Base-by-base conservation (phyloP, 805 yeast genomes). In the Wickerhamiella bombiphila region DNA sequence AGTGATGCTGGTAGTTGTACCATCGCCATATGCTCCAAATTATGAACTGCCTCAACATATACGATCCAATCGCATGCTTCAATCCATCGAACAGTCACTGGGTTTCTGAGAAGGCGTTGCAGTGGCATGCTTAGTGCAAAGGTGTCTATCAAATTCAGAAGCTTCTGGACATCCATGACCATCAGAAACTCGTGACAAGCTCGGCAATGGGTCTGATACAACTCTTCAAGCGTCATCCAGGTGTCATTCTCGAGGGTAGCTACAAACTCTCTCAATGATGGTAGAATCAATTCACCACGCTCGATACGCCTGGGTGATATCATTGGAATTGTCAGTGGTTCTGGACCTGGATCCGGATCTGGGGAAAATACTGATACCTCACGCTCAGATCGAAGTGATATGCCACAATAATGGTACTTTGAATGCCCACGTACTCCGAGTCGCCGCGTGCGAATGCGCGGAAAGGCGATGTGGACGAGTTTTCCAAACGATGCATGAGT, bases 341-440 rank as follows among this genome's bases (percentile, higher is more conserved):
- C 18, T 9, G 9, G 32, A n/a, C 15, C n/a, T 9, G 18, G 15
- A n/a, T 13, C n/a, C 6, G 5, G n/a, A 4, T 35, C 13, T 18
- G 18, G 15, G 19, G 9, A n/a, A 18, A 19, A 22, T 33, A 28
- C 36, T 33, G 29, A 9, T 14, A 5, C 14, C 14, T 5, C 19
- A n/a, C 22, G n/a, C 19, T n/a, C 4, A 21, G 13, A 20, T 9
- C 26, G 26, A 9, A 24, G 13, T 9, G 26, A 24, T 24, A 85
- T 65, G 2, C 93, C 93, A 56, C 88, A 79, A 52, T 81, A 83
- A 54, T 82, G 93, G 56, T 85, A 85, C 53, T 78, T 78, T 16
- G 88, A 74, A 51, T 76, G 79, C 2, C 86, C 86, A 35, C 93
- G 65, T 55, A 76, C 72, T 2, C 95, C 95, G 37, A 83, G 61